Evolutionary conservation across 345 rosid species (phyloP).

Genomic region (Aquilaria yunnanensis): DNA sequence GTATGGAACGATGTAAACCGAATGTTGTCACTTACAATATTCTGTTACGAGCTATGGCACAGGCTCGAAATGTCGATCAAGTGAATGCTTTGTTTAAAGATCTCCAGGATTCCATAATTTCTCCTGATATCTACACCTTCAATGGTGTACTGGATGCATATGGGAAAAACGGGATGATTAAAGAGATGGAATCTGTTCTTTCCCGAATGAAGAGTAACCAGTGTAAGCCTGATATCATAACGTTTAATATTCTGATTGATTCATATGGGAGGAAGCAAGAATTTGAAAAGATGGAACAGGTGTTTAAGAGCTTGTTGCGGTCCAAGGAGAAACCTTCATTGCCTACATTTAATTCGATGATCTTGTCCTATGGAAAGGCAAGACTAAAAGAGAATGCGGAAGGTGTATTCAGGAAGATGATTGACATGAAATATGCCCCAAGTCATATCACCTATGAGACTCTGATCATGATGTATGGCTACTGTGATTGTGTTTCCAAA

Average conservation of each 20-base stretch:
- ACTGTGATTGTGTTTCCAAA: conserved; percentile 56
- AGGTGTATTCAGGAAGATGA: conserved; percentile 48
- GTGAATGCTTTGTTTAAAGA: conserved; percentile 75
- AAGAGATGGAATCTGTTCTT: conserved; percentile 85
- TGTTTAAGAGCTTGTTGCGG: conserved; percentile 63
- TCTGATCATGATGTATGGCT: conserved; percentile 75
- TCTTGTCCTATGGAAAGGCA: conserved; percentile 81
- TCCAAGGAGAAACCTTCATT: conserved; percentile 82
- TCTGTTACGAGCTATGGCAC: conserved; percentile 85
- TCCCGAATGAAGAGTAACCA: conserved; percentile 62
- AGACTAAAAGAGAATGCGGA: conserved; percentile 72
- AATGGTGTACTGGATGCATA: conserved; percentile 97
- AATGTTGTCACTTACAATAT: conserved; percentile 86
- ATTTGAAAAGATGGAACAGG: conserved; percentile 95
- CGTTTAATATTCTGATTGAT: conserved; percentile 79
- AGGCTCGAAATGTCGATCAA: conserved; percentile 60
- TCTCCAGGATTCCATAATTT: conserved; percentile 46
- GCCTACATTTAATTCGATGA: conserved; percentile 89
- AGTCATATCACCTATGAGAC: conserved; percentile 75
- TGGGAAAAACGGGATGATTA: conserved; percentile 90
- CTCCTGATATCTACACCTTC: conserved; percentile 70
- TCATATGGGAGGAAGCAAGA: conserved; percentile 78
- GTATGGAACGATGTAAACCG: conserved; percentile 71
- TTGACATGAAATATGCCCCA: conserved; percentile 60
- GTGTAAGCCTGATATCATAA: conserved; percentile 76